Evolutionary conservation across 257 asterid species (phyloP).

Genomic region (Nicotiana attenuata): DNA sequence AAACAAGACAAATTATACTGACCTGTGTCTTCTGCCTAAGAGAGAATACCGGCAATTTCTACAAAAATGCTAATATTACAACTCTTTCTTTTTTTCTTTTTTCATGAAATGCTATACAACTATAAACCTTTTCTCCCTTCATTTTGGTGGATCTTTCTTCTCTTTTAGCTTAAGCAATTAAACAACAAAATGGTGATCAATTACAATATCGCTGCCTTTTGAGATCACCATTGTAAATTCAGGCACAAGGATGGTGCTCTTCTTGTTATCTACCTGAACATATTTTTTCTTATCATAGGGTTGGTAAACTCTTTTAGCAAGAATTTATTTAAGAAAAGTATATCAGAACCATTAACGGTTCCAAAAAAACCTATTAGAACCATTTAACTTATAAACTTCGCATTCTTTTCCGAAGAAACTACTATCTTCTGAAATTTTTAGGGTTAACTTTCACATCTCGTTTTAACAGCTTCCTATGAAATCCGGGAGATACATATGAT

Average conservation of each 20-base stretch:
- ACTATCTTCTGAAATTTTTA: background rate
- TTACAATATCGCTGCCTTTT: background rate
- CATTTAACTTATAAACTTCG: background rate
- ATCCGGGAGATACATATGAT: background rate
- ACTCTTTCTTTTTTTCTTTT: background rate
- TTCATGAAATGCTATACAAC: no score
- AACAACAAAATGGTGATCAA: background rate
- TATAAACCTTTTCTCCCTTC: no score
- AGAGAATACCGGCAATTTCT: background rate
- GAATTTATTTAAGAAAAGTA: background rate
- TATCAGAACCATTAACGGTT: no score
- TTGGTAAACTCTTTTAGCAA: background rate
- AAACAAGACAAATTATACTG: background rate
- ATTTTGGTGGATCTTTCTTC: no score
- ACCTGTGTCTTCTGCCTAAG: background rate
- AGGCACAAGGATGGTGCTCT: background rate
- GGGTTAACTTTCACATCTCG: background rate
- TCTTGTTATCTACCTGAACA: background rate
- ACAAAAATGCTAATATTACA: background rate
- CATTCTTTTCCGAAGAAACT: background rate
- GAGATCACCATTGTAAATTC: background rate
- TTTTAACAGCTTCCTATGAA: background rate
- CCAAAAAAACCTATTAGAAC: background rate
- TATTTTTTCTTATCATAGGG: no score
- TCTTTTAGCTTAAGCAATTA: background rate